Conservation (phyloP, 768 basidiomycete genomes). For the Fomitopsis pulvina region DNA sequence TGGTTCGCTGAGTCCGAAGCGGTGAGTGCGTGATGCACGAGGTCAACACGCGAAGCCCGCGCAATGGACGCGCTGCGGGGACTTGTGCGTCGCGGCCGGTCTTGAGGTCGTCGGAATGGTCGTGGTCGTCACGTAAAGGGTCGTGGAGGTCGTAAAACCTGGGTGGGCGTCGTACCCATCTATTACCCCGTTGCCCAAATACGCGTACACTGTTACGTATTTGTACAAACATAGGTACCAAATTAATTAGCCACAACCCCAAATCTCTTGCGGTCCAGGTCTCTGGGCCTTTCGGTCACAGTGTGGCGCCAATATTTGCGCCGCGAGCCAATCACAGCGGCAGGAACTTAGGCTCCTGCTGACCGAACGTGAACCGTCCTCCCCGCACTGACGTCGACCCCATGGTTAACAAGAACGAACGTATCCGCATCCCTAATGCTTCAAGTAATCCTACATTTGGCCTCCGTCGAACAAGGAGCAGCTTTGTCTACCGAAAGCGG, state of each 20-base stretch:
- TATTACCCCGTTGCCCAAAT: constrained; percentile 8
- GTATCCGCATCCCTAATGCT: no score
- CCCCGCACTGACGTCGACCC: constrained; percentile 11
- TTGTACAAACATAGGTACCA: neutral
- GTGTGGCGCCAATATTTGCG: constrained; percentile 9
- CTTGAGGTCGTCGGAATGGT: constrained; percentile 8
- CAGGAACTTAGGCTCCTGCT: constrained; percentile 1
- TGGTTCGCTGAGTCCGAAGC: constrained; percentile 21
- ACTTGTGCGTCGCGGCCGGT: constrained; percentile 1
- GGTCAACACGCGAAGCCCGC: constrained; percentile 11
- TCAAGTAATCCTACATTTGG: no score
- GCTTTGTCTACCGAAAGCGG: neutral
- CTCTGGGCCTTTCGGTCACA: neutral
- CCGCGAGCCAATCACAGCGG: constrained; percentile 2
- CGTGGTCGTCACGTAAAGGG: constrained; percentile 3
- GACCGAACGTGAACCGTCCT: constrained; percentile 1
- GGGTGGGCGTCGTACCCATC: constrained; percentile 3
- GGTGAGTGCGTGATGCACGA: constrained; percentile 11
- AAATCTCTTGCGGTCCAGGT: constrained; percentile 1
- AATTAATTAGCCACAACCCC: neutral
- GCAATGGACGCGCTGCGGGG: constrained; percentile 1
- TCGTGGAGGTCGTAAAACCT: constrained; percentile 3
- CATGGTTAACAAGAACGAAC: neutral
- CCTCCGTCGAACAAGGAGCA: neutral
- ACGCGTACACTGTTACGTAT: neutral